Conservation (phyloP, 768 basidiomycete genomes). For the Dendrothele bispora region DNA sequence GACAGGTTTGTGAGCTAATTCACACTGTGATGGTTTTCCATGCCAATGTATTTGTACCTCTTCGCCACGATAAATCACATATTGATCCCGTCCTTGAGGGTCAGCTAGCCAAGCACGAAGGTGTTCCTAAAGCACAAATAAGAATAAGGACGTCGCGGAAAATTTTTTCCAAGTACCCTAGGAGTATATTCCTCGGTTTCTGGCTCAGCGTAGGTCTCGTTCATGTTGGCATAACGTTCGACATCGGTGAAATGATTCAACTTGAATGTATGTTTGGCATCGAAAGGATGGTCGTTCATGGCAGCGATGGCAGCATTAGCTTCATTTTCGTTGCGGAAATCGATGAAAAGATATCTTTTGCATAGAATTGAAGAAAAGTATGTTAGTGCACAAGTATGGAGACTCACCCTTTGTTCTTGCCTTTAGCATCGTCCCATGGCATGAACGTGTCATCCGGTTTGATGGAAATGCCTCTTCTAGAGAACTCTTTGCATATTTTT, state of each 20-base stretch:
- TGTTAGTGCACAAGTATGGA: background rate
- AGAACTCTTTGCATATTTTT: constrained; percentile 83
- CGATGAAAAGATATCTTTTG: constrained; percentile 85
- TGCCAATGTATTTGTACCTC: constrained; percentile 93
- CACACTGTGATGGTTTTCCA: constrained; percentile 84
- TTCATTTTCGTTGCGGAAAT: constrained; percentile 69
- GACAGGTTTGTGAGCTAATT: constrained; percentile 78
- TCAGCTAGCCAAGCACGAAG: constrained; percentile 94
- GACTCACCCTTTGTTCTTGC: constrained; percentile 89
- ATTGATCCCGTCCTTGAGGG: constrained; percentile 90
- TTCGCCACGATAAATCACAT: constrained; percentile 90
- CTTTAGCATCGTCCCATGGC: constrained; percentile 82
- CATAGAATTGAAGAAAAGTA: background rate
- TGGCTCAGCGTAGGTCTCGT: constrained; percentile 79
- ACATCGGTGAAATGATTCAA: constrained; percentile 90
- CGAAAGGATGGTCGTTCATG: constrained; percentile 82
- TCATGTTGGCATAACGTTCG: constrained; percentile 74
- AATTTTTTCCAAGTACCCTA: constrained; percentile 48
- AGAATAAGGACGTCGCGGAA: constrained; percentile 2
- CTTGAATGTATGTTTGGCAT: constrained; percentile 81
- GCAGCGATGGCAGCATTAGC: constrained; percentile 64
- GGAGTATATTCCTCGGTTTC: constrained; percentile 70
- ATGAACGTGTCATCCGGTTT: constrained; percentile 78
- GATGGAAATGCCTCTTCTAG: constrained; percentile 74
- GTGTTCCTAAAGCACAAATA: constrained; percentile 67